Conservation (phyloP, 2,329 filamentous ascomycete genomes). For the Periglandula ipomoeae region DNA sequence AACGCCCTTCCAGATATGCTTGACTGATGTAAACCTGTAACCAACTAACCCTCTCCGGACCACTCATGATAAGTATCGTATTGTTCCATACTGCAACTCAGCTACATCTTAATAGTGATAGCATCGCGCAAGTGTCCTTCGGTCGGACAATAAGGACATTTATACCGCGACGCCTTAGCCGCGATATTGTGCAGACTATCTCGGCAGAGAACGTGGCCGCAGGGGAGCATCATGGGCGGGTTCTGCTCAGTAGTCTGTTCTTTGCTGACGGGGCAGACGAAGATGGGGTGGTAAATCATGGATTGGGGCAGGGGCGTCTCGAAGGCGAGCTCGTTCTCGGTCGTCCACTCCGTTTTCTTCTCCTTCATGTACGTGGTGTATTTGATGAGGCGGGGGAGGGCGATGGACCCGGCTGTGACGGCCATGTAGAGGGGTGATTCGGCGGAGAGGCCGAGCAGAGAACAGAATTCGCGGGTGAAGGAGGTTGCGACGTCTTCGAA, state of each 20-base stretch:
- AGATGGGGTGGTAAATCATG: constrained; percentile 85
- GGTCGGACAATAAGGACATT: constrained; percentile 90
- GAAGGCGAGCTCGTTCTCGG: constrained; percentile 79
- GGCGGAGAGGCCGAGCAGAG: constrained; percentile 76
- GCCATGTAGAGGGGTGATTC: constrained; percentile 91
- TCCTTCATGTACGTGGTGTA: constrained; percentile 79
- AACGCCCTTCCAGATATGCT: too few relatives aligned
- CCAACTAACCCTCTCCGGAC: too few relatives aligned
- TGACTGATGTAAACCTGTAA: too few relatives aligned
- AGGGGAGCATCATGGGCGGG: constrained; percentile 93
- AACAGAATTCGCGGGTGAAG: constrained; percentile 93
- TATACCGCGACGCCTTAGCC: constrained; percentile 72
- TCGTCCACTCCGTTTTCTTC: constrained; percentile 92
- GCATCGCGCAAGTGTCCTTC: constrained; percentile 75
- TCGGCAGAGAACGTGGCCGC: constrained; percentile 84
- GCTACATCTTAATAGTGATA: constrained; percentile 56
- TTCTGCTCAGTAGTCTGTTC: constrained; percentile 91
- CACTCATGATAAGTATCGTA: too few relatives aligned
- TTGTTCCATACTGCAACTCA: background rate
- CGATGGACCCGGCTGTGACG: constrained; percentile 84
- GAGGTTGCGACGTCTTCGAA: constrained; percentile 80
- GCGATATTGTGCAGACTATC: constrained; percentile 73
- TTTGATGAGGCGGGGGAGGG: constrained; percentile 81
- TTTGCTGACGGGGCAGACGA: constrained; percentile 94
- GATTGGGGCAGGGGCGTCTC: constrained; percentile 51